Conservation (phyloP, 2,329 filamentous ascomycete genomes). For the Ilyonectria robusta region DNA sequence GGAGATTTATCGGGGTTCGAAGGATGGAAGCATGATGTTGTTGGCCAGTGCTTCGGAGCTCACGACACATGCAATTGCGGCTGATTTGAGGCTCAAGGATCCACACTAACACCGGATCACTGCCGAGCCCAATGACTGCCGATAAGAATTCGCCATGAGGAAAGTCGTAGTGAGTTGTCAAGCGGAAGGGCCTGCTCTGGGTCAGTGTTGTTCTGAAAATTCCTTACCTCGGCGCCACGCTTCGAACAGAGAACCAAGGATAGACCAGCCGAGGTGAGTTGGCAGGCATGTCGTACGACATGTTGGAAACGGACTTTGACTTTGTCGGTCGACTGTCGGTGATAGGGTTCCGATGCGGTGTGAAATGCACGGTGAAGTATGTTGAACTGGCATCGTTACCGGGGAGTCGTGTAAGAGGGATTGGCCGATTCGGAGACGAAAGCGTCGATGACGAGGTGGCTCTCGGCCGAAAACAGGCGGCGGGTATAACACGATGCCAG, state of each 20-base stretch:
- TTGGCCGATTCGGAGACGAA: neutral
- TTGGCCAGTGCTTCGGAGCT: slow-evolving; percentile 23
- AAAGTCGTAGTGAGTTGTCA: slow-evolving; percentile 1
- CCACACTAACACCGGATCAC: slow-evolving; percentile 21
- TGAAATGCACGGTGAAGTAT: neutral
- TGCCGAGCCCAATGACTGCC: slow-evolving; percentile 28
- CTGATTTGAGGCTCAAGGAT: slow-evolving; percentile 27
- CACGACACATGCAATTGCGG: slow-evolving; percentile 24
- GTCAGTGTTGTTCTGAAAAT: slow-evolving; percentile 1
- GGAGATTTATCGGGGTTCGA: slow-evolving; percentile 40
- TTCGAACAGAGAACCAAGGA: neutral
- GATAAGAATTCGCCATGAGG: slow-evolving; percentile 10
- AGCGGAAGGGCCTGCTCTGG: neutral
- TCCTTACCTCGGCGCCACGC: slow-evolving; percentile 22
- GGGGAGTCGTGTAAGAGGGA: slow-evolving; percentile 5
- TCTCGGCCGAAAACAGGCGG: slow-evolving; percentile 24
- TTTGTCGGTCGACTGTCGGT: neutral
- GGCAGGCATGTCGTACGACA: slow-evolving; percentile 1
- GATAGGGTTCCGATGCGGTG: neutral
- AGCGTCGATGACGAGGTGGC: neutral
- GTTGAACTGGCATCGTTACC: neutral
- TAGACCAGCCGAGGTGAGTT: slow-evolving; percentile 1
- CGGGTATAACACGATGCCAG: slow-evolving; percentile 18
- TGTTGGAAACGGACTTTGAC: neutral
- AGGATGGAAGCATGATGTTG: slow-evolving; percentile 26